phyloP scores from a whole-genome alignment of 2,329 filamentous ascomycete species.

The Cladosporium sp. region DNA sequence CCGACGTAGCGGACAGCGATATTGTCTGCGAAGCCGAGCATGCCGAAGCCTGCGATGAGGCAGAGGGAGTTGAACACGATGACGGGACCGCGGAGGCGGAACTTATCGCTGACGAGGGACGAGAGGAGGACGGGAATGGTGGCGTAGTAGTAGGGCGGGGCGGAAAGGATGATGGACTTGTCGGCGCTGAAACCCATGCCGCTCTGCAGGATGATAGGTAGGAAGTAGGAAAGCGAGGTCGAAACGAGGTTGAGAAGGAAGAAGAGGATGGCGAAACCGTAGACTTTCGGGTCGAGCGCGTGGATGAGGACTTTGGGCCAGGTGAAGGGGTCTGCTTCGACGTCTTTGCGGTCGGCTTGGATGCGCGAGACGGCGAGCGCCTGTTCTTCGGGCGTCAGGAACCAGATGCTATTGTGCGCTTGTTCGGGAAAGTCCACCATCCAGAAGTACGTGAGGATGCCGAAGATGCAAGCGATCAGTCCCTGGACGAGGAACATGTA shows the following conservation, averaged over 20 bases:
- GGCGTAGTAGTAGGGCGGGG: slow-evolving; percentile 63
- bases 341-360: slow-evolving; percentile 55
- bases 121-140: slow-evolving; percentile 58
- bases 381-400: slow-evolving; percentile 52
- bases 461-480: slow-evolving; percentile 51
- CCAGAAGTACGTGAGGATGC: slow-evolving; percentile 60
- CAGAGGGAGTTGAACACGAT: slow-evolving; percentile 60
- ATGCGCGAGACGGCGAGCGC: slow-evolving; percentile 53
- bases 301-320: slow-evolving; percentile 51
- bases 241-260: slow-evolving; percentile 63
- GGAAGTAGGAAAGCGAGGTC: slow-evolving; percentile 59
- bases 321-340: slow-evolving; percentile 50
- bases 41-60: slow-evolving; percentile 57
- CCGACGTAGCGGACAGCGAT: slow-evolving; percentile 59
- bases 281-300: slow-evolving; percentile 55
- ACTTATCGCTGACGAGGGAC: slow-evolving; percentile 56
- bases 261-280: slow-evolving; percentile 59
- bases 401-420: slow-evolving; percentile 50
- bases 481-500: slow-evolving; percentile 67
- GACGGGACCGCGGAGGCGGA: slow-evolving; percentile 54
- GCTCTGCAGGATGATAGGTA: slow-evolving; percentile 43
- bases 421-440: slow-evolving; percentile 65
- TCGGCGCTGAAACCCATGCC: slow-evolving; percentile 41
- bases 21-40: slow-evolving; percentile 57
- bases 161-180: slow-evolving; percentile 53